Percentiles rank a stretch among this genome's conserved stretches.
Conservation (phyloP, 163 green algal genomes). For the Trebouxiophyceae sp. region DNA sequence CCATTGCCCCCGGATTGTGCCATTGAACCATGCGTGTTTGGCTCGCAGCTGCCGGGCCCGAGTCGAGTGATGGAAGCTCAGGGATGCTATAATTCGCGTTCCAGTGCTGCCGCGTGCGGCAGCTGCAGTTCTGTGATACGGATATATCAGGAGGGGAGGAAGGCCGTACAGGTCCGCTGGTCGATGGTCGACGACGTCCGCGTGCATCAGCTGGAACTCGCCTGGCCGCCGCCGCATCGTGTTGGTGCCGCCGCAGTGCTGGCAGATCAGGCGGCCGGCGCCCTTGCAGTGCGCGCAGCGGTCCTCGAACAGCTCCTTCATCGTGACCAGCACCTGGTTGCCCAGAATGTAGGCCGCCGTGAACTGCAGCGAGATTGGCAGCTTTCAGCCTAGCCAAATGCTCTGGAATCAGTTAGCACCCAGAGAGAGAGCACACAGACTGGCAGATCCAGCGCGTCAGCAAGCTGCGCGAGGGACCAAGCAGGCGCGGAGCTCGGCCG, state of each 20-base stretch:
- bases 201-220: background rate
- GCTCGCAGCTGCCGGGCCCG: no score
- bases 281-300: conserved; percentile 36
- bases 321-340: conserved; percentile 34
- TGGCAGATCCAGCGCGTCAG: no score
- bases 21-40: no score
- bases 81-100: no score
- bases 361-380: background rate
- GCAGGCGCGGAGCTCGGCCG: background rate
- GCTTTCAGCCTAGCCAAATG: background rate
- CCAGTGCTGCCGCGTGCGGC: no score
- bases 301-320: conserved; percentile 29
- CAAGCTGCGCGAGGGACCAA: background rate
- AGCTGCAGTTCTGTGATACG: no score
- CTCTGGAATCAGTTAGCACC: no score
- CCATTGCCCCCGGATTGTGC: background rate
- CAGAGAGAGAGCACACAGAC: no score
- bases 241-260: conserved; percentile 40
- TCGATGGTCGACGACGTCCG: background rate
- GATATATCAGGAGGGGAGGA: no score
- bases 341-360: conserved; percentile 19
- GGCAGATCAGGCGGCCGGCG: conserved; percentile 33
- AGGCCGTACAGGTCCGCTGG: conserved; percentile 2
- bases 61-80: no score
- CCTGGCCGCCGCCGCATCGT: conserved; percentile 25